Evolutionary conservation across 73 alveolate genomes (phyloP).

Genomic region (Paramecium primaurelia): DNA sequence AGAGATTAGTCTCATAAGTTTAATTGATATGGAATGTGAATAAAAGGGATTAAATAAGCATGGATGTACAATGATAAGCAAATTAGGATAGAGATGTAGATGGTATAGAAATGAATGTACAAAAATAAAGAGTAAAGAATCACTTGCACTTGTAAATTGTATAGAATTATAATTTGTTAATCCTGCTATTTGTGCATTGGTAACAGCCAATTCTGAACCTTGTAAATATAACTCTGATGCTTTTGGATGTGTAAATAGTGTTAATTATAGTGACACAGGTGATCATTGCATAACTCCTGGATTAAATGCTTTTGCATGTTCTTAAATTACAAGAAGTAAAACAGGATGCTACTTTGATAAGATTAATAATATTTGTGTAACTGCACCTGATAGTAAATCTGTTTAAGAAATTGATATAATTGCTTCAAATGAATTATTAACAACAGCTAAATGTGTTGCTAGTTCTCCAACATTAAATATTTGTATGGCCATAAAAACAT

Average conservation of each 20-base stretch:
- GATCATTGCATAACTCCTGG: neutral
- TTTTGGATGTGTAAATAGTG: neutral
- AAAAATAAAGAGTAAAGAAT: neutral
- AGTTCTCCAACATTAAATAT: slow-evolving; percentile 9
- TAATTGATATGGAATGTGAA: neutral
- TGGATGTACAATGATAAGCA: neutral
- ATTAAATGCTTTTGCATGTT: neutral
- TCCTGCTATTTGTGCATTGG: slow-evolving; percentile 30
- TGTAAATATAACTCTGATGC: neutral
- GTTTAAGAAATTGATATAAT: neutral
- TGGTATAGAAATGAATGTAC: slow-evolving; percentile 1
- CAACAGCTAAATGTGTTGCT: neutral
- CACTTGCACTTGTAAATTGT: neutral
- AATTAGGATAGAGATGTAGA: neutral
- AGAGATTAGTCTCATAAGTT: neutral
- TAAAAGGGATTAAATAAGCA: neutral
- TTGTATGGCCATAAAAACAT: neutral
- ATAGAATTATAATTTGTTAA: neutral
- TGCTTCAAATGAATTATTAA: neutral
- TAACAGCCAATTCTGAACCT: neutral
- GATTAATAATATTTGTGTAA: neutral
- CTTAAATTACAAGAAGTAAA: neutral
- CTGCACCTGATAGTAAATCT: neutral
- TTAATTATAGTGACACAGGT: neutral
- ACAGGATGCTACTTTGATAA: neutral